Evolutionary conservation across 139 green algal species (phyloP).

Genomic region (Tetraselmis striata): DNA sequence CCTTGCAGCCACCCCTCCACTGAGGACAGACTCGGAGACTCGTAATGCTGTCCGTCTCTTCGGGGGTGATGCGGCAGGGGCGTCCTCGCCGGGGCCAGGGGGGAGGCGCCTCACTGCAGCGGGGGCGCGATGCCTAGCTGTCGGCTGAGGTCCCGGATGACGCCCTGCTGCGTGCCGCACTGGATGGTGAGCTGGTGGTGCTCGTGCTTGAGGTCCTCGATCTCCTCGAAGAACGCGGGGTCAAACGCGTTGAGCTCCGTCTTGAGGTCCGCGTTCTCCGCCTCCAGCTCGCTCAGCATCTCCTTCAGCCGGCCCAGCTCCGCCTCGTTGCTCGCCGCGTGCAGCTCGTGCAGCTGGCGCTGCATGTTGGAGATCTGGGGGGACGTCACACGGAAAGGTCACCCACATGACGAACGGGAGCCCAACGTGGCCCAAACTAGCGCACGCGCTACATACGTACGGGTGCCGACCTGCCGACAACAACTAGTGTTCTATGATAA

Average conservation of each 20-base stretch:
- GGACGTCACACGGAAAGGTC: too few species aligned
- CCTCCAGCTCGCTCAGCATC: constrained; percentile 41
- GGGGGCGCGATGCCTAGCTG: not conserved
- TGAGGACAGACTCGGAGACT: too few species aligned
- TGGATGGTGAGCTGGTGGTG: constrained; percentile 35
- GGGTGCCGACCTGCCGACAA: too few species aligned
- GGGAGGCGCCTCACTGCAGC: too few species aligned
- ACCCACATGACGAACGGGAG: too few species aligned
- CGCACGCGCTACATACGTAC: too few species aligned
- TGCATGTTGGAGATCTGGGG: not conserved
- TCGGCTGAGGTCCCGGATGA: not conserved
- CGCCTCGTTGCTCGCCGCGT: not conserved
- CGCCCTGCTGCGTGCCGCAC: not conserved
- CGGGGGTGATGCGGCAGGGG: too few species aligned
- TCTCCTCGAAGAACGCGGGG: constrained; percentile 70
- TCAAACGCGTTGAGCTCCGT: constrained; percentile 73
- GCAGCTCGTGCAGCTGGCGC: not conserved
- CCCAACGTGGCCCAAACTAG: too few species aligned
- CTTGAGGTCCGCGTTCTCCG: constrained; percentile 59
- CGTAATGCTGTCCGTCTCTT: too few species aligned
- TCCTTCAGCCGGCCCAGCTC: constrained; percentile 17
- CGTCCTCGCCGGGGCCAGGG: too few species aligned
- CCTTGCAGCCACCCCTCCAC: too few species aligned
- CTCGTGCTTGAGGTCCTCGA: constrained; percentile 62
- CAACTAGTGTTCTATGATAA: too few species aligned